Evolutionary conservation across 805 yeast species (phyloP), one percentile per base, ranked within the genome.

Genomic region (Yamadazyma tumulicola): DNA sequence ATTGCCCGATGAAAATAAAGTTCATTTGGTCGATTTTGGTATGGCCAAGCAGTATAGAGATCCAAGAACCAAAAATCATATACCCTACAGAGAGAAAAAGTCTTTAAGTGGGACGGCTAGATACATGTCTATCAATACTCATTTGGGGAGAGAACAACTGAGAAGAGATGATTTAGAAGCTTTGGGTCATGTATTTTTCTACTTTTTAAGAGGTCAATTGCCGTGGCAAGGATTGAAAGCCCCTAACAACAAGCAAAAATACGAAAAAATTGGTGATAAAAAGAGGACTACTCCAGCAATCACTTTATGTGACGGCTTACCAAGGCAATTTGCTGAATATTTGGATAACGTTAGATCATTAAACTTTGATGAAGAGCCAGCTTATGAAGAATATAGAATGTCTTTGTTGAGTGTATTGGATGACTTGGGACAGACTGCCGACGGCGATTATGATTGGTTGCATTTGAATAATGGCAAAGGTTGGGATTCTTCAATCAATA

Each of bases 191-290:
- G 98, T 93, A 6, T 87, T 93, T 54, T 85, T 93, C 69, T 93
- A 93, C 64, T 93, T 93, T 61, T 63, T 91, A 46, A 77, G 95
- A 50, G 98, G 98, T 29, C 85, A 86, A 39, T 70, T 93, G 53
- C 98, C 98, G 43, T 93, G 98, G 98, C 98, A 93, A 69, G 98
- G 98, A 17, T 72, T 93, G 48, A 91, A 93, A 61, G 98, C 98
- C 5, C 96, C 96, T 46, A 89, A 96, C 26, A 93, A 93, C 70
- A 91, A 93, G 64, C 96, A 87, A 52, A 93, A 93, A 65, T 93
- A 93, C 62, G 97, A 93, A 60, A 89, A 88, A 59, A 93, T 93
- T 59, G 97, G 98, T 41, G 94, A 89, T 57, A 91, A 88, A 68
- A 93, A 93, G 59, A 87, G 89, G 64, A 74, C 87, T 2, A 91